Conservation (phyloP, 2,329 filamentous ascomycete species). For the Xylariales sp. region DNA sequence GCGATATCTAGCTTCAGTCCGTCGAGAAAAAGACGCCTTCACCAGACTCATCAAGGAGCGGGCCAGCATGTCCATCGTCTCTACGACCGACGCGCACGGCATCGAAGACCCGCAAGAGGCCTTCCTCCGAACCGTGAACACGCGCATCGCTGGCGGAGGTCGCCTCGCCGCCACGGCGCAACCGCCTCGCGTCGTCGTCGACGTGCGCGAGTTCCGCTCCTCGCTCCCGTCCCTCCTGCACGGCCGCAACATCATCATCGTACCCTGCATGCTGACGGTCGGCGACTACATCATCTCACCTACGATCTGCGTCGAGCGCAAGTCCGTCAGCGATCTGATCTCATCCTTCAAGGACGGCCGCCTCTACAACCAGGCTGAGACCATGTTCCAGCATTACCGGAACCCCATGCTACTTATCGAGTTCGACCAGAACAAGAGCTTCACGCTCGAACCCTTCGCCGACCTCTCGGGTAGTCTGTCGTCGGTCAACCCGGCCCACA, state of each 20-base stretch:
- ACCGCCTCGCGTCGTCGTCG: slow-evolving; percentile 86
- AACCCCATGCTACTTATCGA: slow-evolving; percentile 90
- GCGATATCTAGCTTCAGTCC: slow-evolving; percentile 79
- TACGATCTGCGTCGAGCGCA: slow-evolving; percentile 88
- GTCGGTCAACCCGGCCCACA: slow-evolving; percentile 56
- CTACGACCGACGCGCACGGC: slow-evolving; percentile 66
- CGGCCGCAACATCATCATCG: slow-evolving; percentile 78
- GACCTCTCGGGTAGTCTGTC: slow-evolving; percentile 59
- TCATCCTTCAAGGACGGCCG: slow-evolving; percentile 88
- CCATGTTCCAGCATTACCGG: slow-evolving; percentile 92
- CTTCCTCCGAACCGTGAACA: slow-evolving; percentile 93
- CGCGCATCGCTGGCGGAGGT: slow-evolving; percentile 90
- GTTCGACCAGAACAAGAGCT: slow-evolving; percentile 95
- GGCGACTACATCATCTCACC: slow-evolving; percentile 94
- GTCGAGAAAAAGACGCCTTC: slow-evolving; percentile 95
- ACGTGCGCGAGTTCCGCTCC: slow-evolving; percentile 93
- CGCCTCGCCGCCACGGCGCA: slow-evolving; percentile 76
- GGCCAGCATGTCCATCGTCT: slow-evolving; percentile 83
- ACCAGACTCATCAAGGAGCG: slow-evolving; percentile 93
- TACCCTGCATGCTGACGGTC: slow-evolving; percentile 93
- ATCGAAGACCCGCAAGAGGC: slow-evolving; percentile 80
- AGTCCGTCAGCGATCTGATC: slow-evolving; percentile 87
- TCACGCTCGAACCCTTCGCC: slow-evolving; percentile 81
- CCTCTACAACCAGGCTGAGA: slow-evolving; percentile 85
- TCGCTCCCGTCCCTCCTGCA: slow-evolving; percentile 88